phyloP scores from a whole-genome alignment of 306 rosid genomes.

The Cucurbita argyrosperma region DNA sequence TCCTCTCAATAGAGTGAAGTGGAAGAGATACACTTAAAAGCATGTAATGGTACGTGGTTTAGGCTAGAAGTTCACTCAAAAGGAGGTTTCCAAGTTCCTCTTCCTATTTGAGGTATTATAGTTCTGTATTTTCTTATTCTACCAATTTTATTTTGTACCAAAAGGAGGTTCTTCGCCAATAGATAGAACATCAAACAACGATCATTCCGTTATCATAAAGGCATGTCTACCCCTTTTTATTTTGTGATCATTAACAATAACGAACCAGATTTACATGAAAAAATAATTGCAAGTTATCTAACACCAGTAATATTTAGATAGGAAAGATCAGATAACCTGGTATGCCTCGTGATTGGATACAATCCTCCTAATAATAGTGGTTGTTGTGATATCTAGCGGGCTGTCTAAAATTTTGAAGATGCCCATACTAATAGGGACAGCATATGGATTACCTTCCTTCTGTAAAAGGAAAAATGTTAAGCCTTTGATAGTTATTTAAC shows the following conservation, averaged over 20 bases:
- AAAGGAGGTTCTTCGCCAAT: background rate
- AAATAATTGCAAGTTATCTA: background rate
- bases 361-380: conserved; percentile 82
- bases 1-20: background rate
- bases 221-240: background rate
- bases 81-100: background rate
- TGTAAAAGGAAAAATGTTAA: conserved; percentile 19
- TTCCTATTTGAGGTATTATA: background rate
- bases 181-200: background rate
- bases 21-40: background rate
- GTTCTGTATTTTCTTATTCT: background rate
- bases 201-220: background rate
- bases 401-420: conserved; percentile 71
- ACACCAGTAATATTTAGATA: background rate
- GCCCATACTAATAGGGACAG: conserved; percentile 77
- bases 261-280: background rate
- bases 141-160: background rate
- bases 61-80: background rate
- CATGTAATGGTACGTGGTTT: background rate
- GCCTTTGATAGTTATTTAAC: conserved; percentile 3
- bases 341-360: conserved; percentile 84
- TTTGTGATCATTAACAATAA: background rate
- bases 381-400: conserved; percentile 66
- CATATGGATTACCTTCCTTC: conserved; percentile 71
- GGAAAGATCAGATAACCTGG: conserved; percentile 35